A percentile compares a stretch with the other conserved stretches of the same genome.
Evolutionary conservation across 2,329 filamentous ascomycete genomes (phyloP).

Genomic region (Escovopsis sp.): DNA sequence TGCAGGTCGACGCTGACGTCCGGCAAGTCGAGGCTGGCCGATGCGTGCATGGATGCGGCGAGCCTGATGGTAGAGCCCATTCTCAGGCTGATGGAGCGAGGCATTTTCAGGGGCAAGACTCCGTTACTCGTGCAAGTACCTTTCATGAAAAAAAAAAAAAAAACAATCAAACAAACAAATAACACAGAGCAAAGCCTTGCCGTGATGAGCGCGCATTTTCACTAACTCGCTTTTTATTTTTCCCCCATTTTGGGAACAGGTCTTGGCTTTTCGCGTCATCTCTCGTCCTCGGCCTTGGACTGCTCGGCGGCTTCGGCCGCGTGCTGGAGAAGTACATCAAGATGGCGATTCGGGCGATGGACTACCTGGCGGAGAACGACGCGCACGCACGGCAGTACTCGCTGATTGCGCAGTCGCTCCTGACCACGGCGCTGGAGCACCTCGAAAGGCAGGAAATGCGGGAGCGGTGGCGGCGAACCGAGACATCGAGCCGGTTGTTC

Average conservation of each 20-base stretch:
- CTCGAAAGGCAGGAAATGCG: constrained; percentile 33
- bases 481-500: constrained; percentile 37
- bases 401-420: constrained; percentile 36
- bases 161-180: too few relatives aligned
- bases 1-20: constrained; percentile 16
- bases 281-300: constrained; percentile 35
- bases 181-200: too few relatives aligned
- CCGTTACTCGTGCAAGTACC: constrained; percentile 36
- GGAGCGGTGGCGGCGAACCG: constrained; percentile 31
- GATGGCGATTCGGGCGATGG: constrained; percentile 31
- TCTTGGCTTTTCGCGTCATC: constrained; percentile 41
- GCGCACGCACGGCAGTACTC: constrained; percentile 38
- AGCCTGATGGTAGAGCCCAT: constrained; percentile 38
- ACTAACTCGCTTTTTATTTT: too few relatives aligned
- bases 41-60: constrained; percentile 41
- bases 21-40: constrained; percentile 35
- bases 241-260: constrained; percentile 14
- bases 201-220: too few relatives aligned
- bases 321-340: constrained; percentile 35
- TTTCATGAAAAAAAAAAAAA: too few relatives aligned
- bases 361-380: constrained; percentile 34
- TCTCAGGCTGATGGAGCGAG: constrained; percentile 27
- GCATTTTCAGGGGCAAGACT: constrained; percentile 27
- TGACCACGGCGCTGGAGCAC: constrained; percentile 29
- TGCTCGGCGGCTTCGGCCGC: constrained; percentile 36